These are phyloP conservation scores for Pichia sp. DNA, from an alignment of 1,139 yeast species.

Conservation along the genomic window DNA sequence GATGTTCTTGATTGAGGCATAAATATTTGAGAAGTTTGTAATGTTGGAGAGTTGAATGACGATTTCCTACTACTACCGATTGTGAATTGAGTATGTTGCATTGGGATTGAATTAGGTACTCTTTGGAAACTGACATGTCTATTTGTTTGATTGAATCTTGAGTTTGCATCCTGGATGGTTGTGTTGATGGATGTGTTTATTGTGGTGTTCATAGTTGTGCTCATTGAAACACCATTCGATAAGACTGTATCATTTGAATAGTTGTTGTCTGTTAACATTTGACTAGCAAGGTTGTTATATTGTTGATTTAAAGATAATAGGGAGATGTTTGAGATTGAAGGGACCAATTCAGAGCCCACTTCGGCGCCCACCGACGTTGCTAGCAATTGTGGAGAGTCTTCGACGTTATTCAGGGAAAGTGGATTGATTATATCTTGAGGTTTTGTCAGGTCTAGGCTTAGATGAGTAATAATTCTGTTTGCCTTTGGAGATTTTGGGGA, in stretches of 20 bases:
- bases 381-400: slow-evolving; percentile 52
- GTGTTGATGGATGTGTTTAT: background rate
- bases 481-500: slow-evolving; percentile 5
- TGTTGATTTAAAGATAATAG: slow-evolving; percentile 42
- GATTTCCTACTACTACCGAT: slow-evolving; percentile 15
- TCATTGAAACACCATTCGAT: background rate
- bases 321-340: slow-evolving; percentile 55
- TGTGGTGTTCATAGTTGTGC: no score
- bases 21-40: slow-evolving; percentile 10
- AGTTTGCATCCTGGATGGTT: background rate
- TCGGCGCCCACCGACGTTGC: slow-evolving; percentile 57
- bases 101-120: slow-evolving; percentile 1
- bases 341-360: slow-evolving; percentile 47
- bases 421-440: slow-evolving; percentile 1
- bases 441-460: slow-evolving; percentile 4
- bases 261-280: background rate
- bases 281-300: slow-evolving; percentile 7
- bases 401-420: slow-evolving; percentile 22
- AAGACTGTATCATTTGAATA: background rate
- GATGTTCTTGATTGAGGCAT: slow-evolving; percentile 4
- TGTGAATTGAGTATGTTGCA: slow-evolving; percentile 12
- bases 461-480: background rate
- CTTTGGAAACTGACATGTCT: slow-evolving; percentile 9
- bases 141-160: background rate
- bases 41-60: slow-evolving; percentile 20